Conservation (phyloP, 2,329 filamentous ascomycete species). For the Blastomyces silverae region DNA sequence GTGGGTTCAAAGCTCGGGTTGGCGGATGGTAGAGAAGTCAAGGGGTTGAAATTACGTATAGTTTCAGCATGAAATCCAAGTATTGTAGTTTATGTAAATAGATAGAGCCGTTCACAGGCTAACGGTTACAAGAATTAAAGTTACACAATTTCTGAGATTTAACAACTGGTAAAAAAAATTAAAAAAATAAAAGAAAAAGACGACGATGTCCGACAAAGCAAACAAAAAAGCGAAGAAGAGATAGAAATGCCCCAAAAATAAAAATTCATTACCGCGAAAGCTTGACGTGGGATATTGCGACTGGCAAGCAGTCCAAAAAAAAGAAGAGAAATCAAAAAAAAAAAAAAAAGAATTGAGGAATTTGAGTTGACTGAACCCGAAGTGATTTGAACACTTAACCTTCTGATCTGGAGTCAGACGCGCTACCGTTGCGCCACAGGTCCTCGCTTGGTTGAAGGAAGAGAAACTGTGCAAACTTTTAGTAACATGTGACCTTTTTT, state of each 20-base stretch:
- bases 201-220: not conserved
- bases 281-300: too few species aligned
- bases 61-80: too few species aligned
- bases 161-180: not conserved
- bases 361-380: conserved; percentile 15
- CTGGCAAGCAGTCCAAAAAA: too few species aligned
- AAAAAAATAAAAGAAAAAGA: not conserved
- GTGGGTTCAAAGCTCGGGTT: too few species aligned
- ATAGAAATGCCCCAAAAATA: not conserved
- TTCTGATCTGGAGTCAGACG: conserved; percentile 22
- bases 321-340: not conserved
- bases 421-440: conserved; percentile 21
- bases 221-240: not conserved
- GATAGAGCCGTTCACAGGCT: too few species aligned
- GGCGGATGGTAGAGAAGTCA: not conserved
- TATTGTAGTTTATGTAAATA: too few species aligned
- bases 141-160: too few species aligned
- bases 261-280: not conserved
- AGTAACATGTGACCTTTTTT: not conserved
- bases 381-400: conserved; percentile 20
- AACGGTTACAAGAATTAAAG: too few species aligned
- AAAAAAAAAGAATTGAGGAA: conserved; percentile 4
- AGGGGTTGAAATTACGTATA: not conserved
- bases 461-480: not conserved
- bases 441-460: conserved; percentile 1